These are phyloP conservation scores for Ichthyophthirius multifiliis DNA, from an alignment of 169 alveolate species.

Conservation along the genomic window DNA sequence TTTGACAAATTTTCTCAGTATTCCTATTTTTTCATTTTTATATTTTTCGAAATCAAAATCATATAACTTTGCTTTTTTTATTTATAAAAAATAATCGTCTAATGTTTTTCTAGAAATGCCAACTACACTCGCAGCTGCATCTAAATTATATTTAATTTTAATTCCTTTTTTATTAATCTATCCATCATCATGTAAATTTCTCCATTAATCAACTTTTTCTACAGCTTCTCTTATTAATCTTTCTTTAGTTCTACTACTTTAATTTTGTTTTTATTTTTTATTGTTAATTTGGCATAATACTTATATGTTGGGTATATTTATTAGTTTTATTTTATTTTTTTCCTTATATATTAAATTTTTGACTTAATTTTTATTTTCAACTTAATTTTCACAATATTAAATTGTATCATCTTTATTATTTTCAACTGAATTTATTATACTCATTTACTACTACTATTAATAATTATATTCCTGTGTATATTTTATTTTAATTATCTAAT, in stretches of 20 bases:
- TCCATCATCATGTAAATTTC: conserved; percentile 3
- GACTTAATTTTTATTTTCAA: too few species aligned
- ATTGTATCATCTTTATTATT: too few species aligned
- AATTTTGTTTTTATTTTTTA: too few species aligned
- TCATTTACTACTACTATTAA: too few species aligned
- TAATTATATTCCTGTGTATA: too few species aligned
- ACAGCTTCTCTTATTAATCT: background rate
- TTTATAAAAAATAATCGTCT: conserved; percentile 57
- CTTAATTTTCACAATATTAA: too few species aligned
- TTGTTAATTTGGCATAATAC: too few species aligned
- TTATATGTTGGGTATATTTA: too few species aligned
- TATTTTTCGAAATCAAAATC: conserved; percentile 55
- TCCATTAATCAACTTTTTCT: conserved; percentile 10
- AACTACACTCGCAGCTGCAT: conserved; percentile 3
- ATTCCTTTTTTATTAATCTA: background rate
- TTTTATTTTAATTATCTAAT: too few species aligned
- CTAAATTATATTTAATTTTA: background rate
- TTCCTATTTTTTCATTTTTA: conserved; percentile 52
- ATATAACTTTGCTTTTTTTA: conserved; percentile 46
- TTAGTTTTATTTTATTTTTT: too few species aligned
- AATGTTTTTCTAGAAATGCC: conserved; percentile 55
- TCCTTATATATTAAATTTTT: too few species aligned
- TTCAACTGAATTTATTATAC: too few species aligned
- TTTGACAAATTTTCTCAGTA: conserved; percentile 43
- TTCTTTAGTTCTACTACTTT: conserved; percentile 18